Conservation (phyloP, 1,139 yeast genomes). For the Yamadazyma spencermartinsiae region DNA sequence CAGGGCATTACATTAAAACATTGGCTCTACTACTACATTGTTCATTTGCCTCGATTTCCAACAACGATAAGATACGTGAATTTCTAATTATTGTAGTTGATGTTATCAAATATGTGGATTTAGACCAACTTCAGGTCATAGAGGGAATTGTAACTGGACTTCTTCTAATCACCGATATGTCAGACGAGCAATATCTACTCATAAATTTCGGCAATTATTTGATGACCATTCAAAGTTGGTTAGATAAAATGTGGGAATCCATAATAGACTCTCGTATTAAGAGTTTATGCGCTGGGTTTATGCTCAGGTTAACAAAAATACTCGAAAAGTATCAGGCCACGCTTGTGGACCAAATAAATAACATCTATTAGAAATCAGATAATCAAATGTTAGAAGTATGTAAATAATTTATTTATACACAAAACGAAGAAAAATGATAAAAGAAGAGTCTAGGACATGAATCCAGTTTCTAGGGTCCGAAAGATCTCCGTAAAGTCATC, state of each 20-base stretch:
- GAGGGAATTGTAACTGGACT: constrained; percentile 52
- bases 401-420: background rate
- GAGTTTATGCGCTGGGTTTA: constrained; percentile 52
- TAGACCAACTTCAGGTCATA: constrained; percentile 34
- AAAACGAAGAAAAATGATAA: constrained; percentile 1
- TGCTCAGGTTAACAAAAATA: constrained; percentile 25
- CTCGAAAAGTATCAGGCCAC: constrained; percentile 17
- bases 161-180: constrained; percentile 46
- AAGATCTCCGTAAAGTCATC: background rate
- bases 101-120: constrained; percentile 19
- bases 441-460: background rate
- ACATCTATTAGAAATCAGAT: constrained; percentile 10
- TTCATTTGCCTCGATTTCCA: constrained; percentile 54
- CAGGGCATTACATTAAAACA: constrained; percentile 61
- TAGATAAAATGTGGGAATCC: constrained; percentile 43
- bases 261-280: constrained; percentile 47
- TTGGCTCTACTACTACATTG: constrained; percentile 55
- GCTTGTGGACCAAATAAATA: constrained; percentile 15
- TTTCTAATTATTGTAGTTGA: constrained; percentile 40
- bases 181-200: constrained; percentile 38
- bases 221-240: constrained; percentile 38
- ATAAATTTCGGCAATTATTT: constrained; percentile 30
- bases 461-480: background rate
- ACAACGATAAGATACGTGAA: constrained; percentile 61
- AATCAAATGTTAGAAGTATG: background rate